phyloP scores from a whole-genome alignment of 306 rosid species.

The Cucumis hystrix region DNA sequence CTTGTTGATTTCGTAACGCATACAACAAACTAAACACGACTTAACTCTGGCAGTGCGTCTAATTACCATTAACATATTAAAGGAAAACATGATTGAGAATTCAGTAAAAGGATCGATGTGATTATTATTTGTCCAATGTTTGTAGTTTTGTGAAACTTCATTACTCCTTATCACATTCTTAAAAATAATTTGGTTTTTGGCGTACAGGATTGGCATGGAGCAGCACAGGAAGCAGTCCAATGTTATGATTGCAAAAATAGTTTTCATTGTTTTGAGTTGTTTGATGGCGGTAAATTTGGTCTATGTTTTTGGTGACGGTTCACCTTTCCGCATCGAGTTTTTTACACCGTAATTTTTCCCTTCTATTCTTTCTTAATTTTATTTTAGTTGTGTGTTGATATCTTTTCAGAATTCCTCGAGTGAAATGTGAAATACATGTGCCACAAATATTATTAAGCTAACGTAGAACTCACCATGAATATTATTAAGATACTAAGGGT shows the following conservation, averaged over 20 bases:
- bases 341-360: constrained; percentile 52
- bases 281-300: constrained; percentile 62
- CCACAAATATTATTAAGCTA: too few species aligned
- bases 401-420: too few species aligned
- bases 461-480: too few species aligned
- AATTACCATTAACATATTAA: not conserved
- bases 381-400: too few species aligned
- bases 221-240: constrained; percentile 19
- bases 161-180: not conserved
- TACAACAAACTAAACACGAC: too few species aligned
- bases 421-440: too few species aligned
- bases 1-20: too few species aligned
- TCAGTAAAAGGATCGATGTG: not conserved
- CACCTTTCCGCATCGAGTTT: constrained; percentile 58
- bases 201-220: constrained; percentile 28
- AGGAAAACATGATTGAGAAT: not conserved
- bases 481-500: too few species aligned
- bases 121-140: not conserved
- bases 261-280: constrained; percentile 48
- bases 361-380: too few species aligned
- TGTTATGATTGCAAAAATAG: constrained; percentile 32
- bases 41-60: not conserved
- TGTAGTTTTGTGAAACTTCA: not conserved
- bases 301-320: constrained; percentile 48
- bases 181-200: not conserved